Evolutionary conservation across 2,329 filamentous ascomycete genomes (phyloP).

Genomic region (Herpotrichia juniperi): DNA sequence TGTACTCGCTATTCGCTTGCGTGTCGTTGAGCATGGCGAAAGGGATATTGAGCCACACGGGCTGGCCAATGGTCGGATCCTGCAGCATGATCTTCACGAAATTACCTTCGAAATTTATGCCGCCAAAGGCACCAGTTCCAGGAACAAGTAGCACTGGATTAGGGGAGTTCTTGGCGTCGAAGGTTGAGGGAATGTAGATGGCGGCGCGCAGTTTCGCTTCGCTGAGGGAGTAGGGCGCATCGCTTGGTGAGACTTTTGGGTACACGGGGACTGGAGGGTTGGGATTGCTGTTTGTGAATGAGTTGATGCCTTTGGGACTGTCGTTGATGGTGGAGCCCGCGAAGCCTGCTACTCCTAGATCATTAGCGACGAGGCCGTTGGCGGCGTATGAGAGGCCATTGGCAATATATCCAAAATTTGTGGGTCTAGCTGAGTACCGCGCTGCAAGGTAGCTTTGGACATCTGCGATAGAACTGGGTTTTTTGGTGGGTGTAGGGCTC

Average conservation of each 20-base stretch:
- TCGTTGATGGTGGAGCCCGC: neutral
- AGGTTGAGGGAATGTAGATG: constrained; percentile 58
- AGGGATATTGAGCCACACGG: constrained; percentile 64
- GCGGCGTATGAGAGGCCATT: constrained; percentile 10
- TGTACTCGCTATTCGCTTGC: constrained; percentile 61
- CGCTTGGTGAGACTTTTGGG: constrained; percentile 44
- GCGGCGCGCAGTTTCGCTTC: constrained; percentile 57
- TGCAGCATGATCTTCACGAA: constrained; percentile 55
- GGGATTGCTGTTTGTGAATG: neutral
- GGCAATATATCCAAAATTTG: constrained; percentile 7
- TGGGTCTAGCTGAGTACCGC: constrained; percentile 5
- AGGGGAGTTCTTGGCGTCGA: constrained; percentile 50
- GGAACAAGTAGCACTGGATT: constrained; percentile 60
- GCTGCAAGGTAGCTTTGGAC: constrained; percentile 8
- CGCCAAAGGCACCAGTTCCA: constrained; percentile 59
- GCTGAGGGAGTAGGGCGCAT: constrained; percentile 57
- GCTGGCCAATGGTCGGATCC: constrained; percentile 51
- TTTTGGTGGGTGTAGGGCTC: constrained; percentile 5
- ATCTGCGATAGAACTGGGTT: constrained; percentile 5
- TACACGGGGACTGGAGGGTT: constrained; percentile 35
- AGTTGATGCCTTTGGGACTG: neutral
- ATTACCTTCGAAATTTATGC: constrained; percentile 53
- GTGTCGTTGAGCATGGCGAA: constrained; percentile 54
- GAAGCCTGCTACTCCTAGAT: neutral
- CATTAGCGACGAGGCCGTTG: constrained; percentile 5